These are phyloP conservation scores for Albugo laibachii DNA, from an alignment of 352 stramenopile genomes.

Conservation along the genomic window DNA sequence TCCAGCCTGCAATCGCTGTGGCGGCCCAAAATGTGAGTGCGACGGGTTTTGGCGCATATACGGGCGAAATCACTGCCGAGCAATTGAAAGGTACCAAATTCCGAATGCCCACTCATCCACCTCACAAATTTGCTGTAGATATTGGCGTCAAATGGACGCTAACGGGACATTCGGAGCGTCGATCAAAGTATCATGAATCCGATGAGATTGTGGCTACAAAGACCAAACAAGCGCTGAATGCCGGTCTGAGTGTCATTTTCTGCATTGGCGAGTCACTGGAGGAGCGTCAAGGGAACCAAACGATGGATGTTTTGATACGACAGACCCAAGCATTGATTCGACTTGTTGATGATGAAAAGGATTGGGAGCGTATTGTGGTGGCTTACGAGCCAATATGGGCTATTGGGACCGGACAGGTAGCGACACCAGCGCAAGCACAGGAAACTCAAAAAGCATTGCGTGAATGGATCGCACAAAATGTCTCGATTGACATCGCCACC, in stretches of 20 bases:
- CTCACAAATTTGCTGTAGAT: slow-evolving; percentile 12
- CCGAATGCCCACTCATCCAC: too few species aligned
- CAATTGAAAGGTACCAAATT: slow-evolving; percentile 52
- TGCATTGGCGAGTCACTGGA: slow-evolving; percentile 94
- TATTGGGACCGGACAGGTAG: slow-evolving; percentile 94
- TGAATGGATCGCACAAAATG: slow-evolving; percentile 44
- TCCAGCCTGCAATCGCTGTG: slow-evolving; percentile 45
- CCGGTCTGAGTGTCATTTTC: slow-evolving; percentile 88
- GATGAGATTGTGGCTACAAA: slow-evolving; percentile 89
- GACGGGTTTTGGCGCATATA: slow-evolving; percentile 82
- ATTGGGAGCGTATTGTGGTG: slow-evolving; percentile 77
- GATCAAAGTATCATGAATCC: slow-evolving; percentile 76
- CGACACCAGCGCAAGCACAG: slow-evolving; percentile 89
- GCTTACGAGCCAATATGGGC: slow-evolving; percentile 96
- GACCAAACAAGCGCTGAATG: slow-evolving; percentile 76
- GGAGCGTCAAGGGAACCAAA: slow-evolving; percentile 76
- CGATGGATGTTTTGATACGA: slow-evolving; percentile 82
- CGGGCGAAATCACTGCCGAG: slow-evolving; percentile 78
- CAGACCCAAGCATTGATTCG: slow-evolving; percentile 87
- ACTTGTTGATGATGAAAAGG: slow-evolving; percentile 59
- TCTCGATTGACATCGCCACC: slow-evolving; percentile 44
- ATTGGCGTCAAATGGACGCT: slow-evolving; percentile 65
- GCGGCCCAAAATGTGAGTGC: slow-evolving; percentile 68
- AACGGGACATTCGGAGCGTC: slow-evolving; percentile 85
- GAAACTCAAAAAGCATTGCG: slow-evolving; percentile 75